Conservation (phyloP, 768 basidiomycete genomes). For the Amanita molliuscula region DNA sequence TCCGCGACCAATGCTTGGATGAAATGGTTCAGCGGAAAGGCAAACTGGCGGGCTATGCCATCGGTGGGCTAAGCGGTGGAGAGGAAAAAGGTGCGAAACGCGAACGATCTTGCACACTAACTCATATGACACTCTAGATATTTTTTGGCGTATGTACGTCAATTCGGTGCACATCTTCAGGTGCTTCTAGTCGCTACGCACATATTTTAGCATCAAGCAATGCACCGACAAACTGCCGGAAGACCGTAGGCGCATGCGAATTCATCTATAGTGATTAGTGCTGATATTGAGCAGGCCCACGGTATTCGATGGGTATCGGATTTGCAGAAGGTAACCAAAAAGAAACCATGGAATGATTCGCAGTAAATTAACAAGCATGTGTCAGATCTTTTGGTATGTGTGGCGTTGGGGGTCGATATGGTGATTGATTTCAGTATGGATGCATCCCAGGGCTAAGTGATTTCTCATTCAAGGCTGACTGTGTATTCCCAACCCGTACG, state of each 20-base stretch:
- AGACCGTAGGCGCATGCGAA: conserved; percentile 44
- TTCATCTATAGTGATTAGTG: background rate
- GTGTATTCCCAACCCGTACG: conserved; percentile 88
- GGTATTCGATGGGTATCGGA: conserved; percentile 90
- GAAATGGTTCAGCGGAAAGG: conserved; percentile 74
- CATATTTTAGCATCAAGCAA: conserved; percentile 54
- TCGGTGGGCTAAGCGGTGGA: conserved; percentile 85
- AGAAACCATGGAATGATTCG: conserved; percentile 2
- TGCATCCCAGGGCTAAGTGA: background rate
- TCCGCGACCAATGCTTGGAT: conserved; percentile 69
- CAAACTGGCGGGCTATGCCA: conserved; percentile 81
- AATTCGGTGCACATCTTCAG: background rate
- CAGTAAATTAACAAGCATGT: background rate
- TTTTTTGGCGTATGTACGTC: conserved; percentile 77
- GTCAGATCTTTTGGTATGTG: conserved; percentile 78
- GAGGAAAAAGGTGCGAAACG: conserved; percentile 69
- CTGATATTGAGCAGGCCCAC: conserved; percentile 43
- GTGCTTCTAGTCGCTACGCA: background rate
- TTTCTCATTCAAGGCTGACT: conserved; percentile 56
- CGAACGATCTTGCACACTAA: background rate
- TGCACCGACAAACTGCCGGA: conserved; percentile 71
- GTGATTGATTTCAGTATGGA: conserved; percentile 24
- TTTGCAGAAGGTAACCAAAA: conserved; percentile 69
- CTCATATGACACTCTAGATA: conserved; percentile 33
- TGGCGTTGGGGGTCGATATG: conserved; percentile 91